phyloP scores from a whole-genome alignment of 257 asterid species.

The Solanum pinnatisectum region DNA sequence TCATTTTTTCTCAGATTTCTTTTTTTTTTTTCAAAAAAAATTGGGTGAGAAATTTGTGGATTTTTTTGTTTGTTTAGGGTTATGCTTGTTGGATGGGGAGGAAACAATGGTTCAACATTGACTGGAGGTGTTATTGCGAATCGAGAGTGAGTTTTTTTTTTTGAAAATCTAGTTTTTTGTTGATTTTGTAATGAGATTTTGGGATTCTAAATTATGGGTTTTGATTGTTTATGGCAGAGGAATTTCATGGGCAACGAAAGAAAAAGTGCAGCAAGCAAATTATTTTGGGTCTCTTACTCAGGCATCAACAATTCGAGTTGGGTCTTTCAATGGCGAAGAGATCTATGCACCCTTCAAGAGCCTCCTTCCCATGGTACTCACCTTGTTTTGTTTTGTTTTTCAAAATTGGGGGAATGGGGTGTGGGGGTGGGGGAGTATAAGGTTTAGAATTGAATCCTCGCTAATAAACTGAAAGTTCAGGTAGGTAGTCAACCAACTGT shows the following conservation, averaged over 20 bases:
- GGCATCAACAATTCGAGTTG: slow-evolving; percentile 83
- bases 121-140: slow-evolving; percentile 91
- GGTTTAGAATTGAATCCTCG: not conserved
- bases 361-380: slow-evolving; percentile 84
- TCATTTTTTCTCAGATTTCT: not conserved
- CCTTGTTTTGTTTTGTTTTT: not conserved
- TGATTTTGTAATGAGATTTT: not conserved
- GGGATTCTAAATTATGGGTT: slow-evolving; percentile 1
- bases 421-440: not conserved
- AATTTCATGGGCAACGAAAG: slow-evolving; percentile 97
- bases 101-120: slow-evolving; percentile 94
- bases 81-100: slow-evolving; percentile 99
- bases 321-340: slow-evolving; percentile 95
- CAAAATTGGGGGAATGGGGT: not conserved
- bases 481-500: fast-evolving
- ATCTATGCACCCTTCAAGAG: slow-evolving; percentile 97
- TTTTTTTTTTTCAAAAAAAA: not conserved
- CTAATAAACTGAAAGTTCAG: fast-evolving
- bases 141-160: slow-evolving; percentile 60
- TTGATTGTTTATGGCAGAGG: slow-evolving; percentile 43
- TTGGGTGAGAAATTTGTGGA: not conserved
- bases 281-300: slow-evolving; percentile 94
- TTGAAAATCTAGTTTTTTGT: not conserved
- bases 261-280: slow-evolving; percentile 84
- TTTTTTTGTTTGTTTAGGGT: slow-evolving; percentile 36